Base-by-base conservation (phyloP, 305 asterid species). In the Fraxinus albicans region DNA sequence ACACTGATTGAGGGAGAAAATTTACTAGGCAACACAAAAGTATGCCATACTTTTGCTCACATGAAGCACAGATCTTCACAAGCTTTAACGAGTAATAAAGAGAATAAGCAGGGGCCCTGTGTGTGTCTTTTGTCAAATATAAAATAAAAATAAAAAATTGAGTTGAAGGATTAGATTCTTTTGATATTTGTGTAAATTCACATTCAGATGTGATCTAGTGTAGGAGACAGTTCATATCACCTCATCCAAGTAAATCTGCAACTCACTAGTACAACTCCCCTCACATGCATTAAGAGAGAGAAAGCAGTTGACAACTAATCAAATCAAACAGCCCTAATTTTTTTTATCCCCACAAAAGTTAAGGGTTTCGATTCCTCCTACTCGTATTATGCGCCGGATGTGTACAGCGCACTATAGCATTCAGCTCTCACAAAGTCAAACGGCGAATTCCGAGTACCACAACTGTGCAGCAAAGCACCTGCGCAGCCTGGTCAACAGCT, bases 351-450 rank as follows among this genome's bases (percentile, higher is more conserved):
- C 83, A 72, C 55, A 44, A 12, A 67, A 67, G 72, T 63, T 63
- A 6, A 8, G 72, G 73, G 83, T 80, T 40, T 84, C 86, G 85
- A 79, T 84, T 80, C 83, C 83, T 33, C 13, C 79, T 67, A 25
- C 82, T 55, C 78, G 88, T 80, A 87, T 72, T 80, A 83, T 83
- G 89, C 83, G 86, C 90, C 86, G 78, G 77, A 81, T 67, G 91
- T 87, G 86, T 83, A 85, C 79, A 53, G 87, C 89, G 87, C 86
- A 85, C 73, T 73, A 76, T 80, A 85, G 78, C 79, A 23, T 80
- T 15, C 79, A 29, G 73, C 21, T 55, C 21, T 55, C 23, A 15
- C 79, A 23, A 1, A 63, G 8, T 25, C 17, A 44, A 7, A 35
- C 58, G 60, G 10, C 81, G 8, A 34, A 67, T 29, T 76, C 77